Base-by-base conservation (phyloP, 1,139 yeast genomes). In the Candida albicans region DNA sequence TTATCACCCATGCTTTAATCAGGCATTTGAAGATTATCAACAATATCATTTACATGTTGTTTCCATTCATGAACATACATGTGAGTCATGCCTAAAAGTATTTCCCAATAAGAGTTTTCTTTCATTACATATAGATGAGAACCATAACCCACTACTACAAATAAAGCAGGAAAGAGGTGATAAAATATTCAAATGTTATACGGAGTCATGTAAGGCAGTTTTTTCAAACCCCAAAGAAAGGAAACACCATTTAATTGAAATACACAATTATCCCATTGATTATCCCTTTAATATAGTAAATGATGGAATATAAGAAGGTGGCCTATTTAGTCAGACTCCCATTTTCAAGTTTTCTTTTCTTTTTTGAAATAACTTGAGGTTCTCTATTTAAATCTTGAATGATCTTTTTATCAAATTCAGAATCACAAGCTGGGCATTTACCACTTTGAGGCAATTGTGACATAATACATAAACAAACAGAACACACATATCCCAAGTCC, bases 401-500 rank as follows among this genome's bases (percentile, higher is more conserved):
- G 64, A 78, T 43, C 63, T 68, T 41, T 80, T 87, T 47, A 74
- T 79, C 67, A 73, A 70, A 61, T 74, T 73, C 52, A 62, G 75
- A 59, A 67, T 50, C 76, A 70, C 64, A 89, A 57, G 58, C 85
- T 66, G 67, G 81, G 70, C 65, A 80, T 67, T 52, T 80, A 78
- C 64, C 82, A 74, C 51, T 44, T 1, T 62, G 76, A 58, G 59
- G 96, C 66, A 62, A 81, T 76, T 65, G 85, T 81, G 63, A 90
- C 75, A 73, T 66, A 32, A 73, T 87, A 61, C 98, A 91, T 24
- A 95, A 70, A 61, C 99, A 95, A 25, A 95, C 97, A 22, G 96
- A 86, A 64, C 99, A 95, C 3, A 95, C 98, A 55, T 79, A 91
- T 0, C 98, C 99, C 40, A 93, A 77, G 54, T 95, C 97, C 12